phyloP scores from a whole-genome alignment of 495 filamentous ascomycete species.

The Pyrenula aspistea region DNA sequence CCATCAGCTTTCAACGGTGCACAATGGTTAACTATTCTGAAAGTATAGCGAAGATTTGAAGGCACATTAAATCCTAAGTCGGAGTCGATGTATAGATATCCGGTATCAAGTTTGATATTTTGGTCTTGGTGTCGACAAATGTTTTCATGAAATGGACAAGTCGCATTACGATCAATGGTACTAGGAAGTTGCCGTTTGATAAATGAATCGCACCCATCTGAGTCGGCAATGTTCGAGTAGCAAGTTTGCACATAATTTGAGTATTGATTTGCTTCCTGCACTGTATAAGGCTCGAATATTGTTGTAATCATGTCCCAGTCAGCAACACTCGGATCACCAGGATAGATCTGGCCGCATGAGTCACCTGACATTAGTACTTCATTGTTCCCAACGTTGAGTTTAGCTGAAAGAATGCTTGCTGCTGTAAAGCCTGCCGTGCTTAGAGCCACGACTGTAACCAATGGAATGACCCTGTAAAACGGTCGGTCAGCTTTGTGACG shows the following conservation, averaged over 20 bases:
- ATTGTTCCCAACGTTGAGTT: conserved; percentile 1
- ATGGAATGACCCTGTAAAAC: conserved; percentile 11
- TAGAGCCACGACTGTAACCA: conserved; percentile 3
- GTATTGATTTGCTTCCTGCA: background rate
- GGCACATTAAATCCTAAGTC: conserved; percentile 12
- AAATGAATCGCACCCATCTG: conserved; percentile 2
- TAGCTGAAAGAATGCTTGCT: conserved; percentile 6
- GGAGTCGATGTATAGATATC: conserved; percentile 7
- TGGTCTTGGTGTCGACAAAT: conserved; percentile 3
- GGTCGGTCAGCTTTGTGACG: conserved; percentile 5
- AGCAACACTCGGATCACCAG: background rate
- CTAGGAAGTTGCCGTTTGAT: conserved; percentile 2
- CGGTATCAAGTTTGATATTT: conserved; percentile 10
- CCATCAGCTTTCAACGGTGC: conserved; percentile 10
- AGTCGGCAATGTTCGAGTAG: background rate
- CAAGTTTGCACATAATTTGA: conserved; percentile 8
- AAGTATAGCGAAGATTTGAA: conserved; percentile 3
- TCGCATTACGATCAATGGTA: conserved; percentile 2
- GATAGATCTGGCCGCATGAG: background rate
- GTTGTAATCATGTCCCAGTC: background rate
- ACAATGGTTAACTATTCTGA: conserved; percentile 6
- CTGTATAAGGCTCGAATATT: background rate
- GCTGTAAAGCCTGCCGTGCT: background rate
- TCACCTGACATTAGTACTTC: conserved; percentile 5
- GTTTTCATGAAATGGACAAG: conserved; percentile 11